Conservation (phyloP, 805 yeast genomes). For the Lipomyces orientalis region DNA sequence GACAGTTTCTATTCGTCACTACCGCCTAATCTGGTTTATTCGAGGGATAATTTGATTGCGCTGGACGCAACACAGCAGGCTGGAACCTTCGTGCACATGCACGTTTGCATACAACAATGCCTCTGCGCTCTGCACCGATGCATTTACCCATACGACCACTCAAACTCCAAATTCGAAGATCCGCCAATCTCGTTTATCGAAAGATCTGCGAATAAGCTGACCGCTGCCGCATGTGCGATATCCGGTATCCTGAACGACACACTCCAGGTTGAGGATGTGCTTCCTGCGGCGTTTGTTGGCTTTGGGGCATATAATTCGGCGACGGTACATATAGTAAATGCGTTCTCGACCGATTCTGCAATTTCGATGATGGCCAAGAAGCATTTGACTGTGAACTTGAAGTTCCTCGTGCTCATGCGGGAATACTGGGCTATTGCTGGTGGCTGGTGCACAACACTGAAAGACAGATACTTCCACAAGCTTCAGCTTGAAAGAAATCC, state of each 20-base stretch:
- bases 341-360: constrained; percentile 43
- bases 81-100: constrained; percentile 45
- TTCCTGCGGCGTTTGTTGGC: constrained; percentile 47
- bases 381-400: constrained; percentile 44
- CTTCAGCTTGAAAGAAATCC: constrained; percentile 34
- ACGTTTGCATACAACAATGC: constrained; percentile 43
- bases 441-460: constrained; percentile 46
- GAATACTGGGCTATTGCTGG: constrained; percentile 47
- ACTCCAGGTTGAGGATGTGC: constrained; percentile 41
- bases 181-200: constrained; percentile 45
- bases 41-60: constrained; percentile 38
- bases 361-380: constrained; percentile 44
- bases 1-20: constrained; percentile 37
- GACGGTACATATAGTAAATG: constrained; percentile 45
- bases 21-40: constrained; percentile 41
- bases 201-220: constrained; percentile 42
- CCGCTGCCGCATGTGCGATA: constrained; percentile 45
- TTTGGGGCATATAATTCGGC: constrained; percentile 47
- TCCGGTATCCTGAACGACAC: constrained; percentile 43
- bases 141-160: constrained; percentile 43
- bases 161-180: constrained; percentile 39
- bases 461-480: constrained; percentile 43
- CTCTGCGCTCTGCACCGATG: constrained; percentile 44
- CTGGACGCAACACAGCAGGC: constrained; percentile 39
- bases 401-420: constrained; percentile 42